Evolutionary conservation across 2,329 filamentous ascomycete genomes (phyloP).

Genomic region (Lecanoromycetidae sp.): DNA sequence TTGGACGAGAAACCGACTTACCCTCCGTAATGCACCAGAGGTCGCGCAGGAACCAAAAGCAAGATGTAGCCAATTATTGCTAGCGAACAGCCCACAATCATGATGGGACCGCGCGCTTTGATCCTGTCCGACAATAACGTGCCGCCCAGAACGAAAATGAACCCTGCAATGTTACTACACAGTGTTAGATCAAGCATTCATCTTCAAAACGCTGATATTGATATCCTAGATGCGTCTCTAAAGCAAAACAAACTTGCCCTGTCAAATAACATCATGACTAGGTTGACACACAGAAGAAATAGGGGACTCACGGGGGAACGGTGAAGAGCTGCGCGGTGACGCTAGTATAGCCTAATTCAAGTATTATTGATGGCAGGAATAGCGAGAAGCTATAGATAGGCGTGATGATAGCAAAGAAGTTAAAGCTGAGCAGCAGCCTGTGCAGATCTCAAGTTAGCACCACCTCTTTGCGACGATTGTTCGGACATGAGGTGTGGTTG

Average conservation of each 20-base stretch:
- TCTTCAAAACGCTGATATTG: background rate
- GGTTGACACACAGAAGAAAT: too few relatives aligned
- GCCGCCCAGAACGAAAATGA: conserved; percentile 25
- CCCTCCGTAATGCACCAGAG: conserved; percentile 27
- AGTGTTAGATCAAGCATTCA: background rate
- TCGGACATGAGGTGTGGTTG: too few relatives aligned
- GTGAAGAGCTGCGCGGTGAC: conserved; percentile 30
- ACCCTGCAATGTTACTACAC: conserved; percentile 25
- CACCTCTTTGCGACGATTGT: too few relatives aligned
- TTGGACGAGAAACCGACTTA: background rate
- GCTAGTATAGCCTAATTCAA: conserved; percentile 30
- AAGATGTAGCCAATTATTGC: conserved; percentile 28
- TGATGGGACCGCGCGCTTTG: conserved; percentile 25
- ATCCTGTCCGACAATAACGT: conserved; percentile 26
- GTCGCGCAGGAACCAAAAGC: conserved; percentile 24
- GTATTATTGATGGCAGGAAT: conserved; percentile 37
- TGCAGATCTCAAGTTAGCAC: too few relatives aligned
- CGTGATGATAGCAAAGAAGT: conserved; percentile 20
- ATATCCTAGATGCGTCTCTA: too few relatives aligned
- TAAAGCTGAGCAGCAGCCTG: conserved; percentile 22
- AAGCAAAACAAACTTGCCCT: too few relatives aligned
- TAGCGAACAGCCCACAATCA: conserved; percentile 24
- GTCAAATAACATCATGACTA: too few relatives aligned
- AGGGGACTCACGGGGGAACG: conserved; percentile 28
- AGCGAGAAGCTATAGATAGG: conserved; percentile 33